Percentiles rank a stretch among this genome's conserved stretches.
phyloP scores from a whole-genome alignment of 768 basidiomycete species.

The Naganishia vishniacii region DNA sequence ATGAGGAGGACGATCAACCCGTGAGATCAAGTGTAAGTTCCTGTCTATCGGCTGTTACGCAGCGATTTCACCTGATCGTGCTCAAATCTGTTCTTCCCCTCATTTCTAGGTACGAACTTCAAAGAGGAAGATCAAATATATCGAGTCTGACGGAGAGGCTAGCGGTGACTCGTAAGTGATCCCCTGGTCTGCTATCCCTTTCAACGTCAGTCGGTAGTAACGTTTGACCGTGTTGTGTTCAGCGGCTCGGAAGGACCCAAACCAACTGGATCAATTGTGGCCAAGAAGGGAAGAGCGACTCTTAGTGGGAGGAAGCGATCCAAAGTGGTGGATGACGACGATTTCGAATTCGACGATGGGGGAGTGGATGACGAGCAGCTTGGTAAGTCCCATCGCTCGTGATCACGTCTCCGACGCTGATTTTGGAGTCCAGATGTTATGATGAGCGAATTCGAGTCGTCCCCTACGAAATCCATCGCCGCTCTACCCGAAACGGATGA shows the following conservation, averaged over 20 bases:
- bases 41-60: not conserved
- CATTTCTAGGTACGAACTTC: constrained; percentile 29
- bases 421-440: constrained; percentile 30
- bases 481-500: constrained; percentile 2
- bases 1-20: constrained; percentile 33
- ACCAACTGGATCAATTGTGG: not conserved
- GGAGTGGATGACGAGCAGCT: constrained; percentile 38
- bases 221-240: constrained; percentile 15
- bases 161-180: constrained; percentile 1
- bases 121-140: constrained; percentile 39
- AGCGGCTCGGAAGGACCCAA: constrained; percentile 6
- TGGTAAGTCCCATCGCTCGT: constrained; percentile 30
- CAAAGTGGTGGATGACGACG: constrained; percentile 40
- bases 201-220: too few relatives aligned
- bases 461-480: constrained; percentile 26
- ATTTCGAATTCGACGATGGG: constrained; percentile 40
- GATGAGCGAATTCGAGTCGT: constrained; percentile 38
- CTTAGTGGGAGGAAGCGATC: constrained; percentile 33
- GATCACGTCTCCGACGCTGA: not conserved
- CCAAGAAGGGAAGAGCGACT: constrained; percentile 28
- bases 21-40: constrained; percentile 32
- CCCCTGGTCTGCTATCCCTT: not conserved
- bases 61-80: not conserved
- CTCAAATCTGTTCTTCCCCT: not conserved
- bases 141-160: constrained; percentile 32